phyloP scores from a whole-genome alignment of 352 stramenopile species.

The Pythium dissimile region DNA sequence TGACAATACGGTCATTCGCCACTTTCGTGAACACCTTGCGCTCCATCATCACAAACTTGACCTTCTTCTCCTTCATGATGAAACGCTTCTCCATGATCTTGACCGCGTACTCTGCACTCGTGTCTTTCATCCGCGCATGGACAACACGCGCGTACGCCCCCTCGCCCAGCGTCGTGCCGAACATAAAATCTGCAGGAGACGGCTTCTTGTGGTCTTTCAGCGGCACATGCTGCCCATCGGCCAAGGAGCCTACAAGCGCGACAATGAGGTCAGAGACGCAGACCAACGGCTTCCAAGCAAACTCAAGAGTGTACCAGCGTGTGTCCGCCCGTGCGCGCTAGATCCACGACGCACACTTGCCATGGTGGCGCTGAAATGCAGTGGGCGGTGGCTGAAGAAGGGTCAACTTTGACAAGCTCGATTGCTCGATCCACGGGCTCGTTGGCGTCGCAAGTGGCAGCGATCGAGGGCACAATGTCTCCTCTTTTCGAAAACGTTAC shows the following conservation, averaged over 20 bases:
- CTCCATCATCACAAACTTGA: constrained; percentile 92
- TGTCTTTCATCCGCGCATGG: constrained; percentile 89
- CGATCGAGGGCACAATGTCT: constrained; percentile 4
- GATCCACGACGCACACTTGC: constrained; percentile 16
- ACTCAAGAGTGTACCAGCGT: too few species aligned
- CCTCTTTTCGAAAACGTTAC: not conserved
- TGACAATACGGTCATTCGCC: constrained; percentile 84
- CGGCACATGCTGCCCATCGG: constrained; percentile 18
- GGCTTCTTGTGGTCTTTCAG: constrained; percentile 38
- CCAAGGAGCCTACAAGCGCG: constrained; percentile 4
- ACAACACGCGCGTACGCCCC: constrained; percentile 86
- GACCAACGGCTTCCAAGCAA: too few species aligned
- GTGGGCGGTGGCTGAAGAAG: not conserved
- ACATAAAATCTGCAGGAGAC: constrained; percentile 87
- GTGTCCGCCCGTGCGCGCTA: constrained; percentile 6
- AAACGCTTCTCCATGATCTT: constrained; percentile 93
- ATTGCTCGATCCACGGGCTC: not conserved
- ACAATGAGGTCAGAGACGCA: too few species aligned
- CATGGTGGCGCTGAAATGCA: not conserved
- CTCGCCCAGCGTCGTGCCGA: constrained; percentile 83
- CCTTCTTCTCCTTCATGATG: constrained; percentile 90
- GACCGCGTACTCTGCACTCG: constrained; percentile 79
- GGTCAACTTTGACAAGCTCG: not conserved
- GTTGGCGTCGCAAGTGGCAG: not conserved
- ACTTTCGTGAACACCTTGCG: constrained; percentile 89